These are phyloP conservation scores for Chaetomium sp. DNA, from an alignment of 2,329 filamentous ascomycete genomes.

Conservation along the genomic window DNA sequence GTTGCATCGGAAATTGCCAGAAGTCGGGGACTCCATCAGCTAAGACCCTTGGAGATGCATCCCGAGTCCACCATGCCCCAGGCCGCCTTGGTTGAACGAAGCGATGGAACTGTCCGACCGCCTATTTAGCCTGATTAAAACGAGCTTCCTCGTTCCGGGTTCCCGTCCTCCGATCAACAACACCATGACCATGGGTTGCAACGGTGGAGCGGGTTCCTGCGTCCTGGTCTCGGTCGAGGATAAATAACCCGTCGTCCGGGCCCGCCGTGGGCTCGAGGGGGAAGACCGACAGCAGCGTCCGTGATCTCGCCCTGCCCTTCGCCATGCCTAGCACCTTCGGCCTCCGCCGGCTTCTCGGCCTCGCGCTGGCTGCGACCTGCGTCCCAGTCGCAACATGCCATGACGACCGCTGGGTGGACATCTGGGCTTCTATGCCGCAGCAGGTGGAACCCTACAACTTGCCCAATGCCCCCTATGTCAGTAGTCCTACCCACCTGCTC, in stretches of 20 bases:
- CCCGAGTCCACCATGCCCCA: constrained; percentile 15
- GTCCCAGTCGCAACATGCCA: constrained; percentile 28
- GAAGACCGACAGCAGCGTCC: constrained; percentile 2
- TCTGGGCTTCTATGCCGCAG: constrained; percentile 66
- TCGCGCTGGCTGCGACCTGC: constrained; percentile 24
- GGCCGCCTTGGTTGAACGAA: constrained; percentile 7
- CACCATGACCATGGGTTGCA: constrained; percentile 11
- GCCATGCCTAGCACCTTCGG: constrained; percentile 21
- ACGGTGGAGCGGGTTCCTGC: constrained; percentile 29
- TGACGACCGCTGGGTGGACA: constrained; percentile 58
- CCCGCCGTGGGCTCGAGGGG: background rate
- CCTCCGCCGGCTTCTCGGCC: constrained; percentile 27
- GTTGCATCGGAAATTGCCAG: constrained; percentile 23
- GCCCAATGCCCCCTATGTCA: constrained; percentile 58
- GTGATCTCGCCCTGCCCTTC: constrained; percentile 9
- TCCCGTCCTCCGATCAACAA: constrained; percentile 16
- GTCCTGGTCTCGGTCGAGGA: constrained; percentile 10
- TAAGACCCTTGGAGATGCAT: constrained; percentile 25
- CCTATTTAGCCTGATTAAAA: constrained; percentile 32
- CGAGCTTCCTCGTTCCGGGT: constrained; percentile 26
- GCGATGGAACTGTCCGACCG: constrained; percentile 16
- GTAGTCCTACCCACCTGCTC: constrained; percentile 29
- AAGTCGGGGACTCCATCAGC: constrained; percentile 22
- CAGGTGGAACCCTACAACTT: constrained; percentile 61
- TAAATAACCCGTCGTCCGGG: constrained; percentile 18